Evolutionary conservation across 345 rosid species (phyloP).

Genomic region (Eucalyptus pauciflora): DNA sequence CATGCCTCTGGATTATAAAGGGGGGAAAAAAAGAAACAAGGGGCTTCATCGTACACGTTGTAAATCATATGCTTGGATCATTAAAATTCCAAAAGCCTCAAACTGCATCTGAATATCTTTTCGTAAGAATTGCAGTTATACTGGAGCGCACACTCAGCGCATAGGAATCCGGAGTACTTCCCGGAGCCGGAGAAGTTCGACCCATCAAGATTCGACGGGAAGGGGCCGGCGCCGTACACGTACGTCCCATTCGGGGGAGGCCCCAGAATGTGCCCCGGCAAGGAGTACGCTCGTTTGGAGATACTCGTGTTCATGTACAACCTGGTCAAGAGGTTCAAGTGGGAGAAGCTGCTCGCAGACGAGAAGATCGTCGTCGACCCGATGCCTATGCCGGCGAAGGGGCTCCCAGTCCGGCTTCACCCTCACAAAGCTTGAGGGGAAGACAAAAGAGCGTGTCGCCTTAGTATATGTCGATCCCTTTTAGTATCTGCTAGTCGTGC

Average conservation of each 20-base stretch:
- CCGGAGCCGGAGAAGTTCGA: constrained; percentile 32
- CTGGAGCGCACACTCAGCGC: constrained; percentile 33
- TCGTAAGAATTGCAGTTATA: background rate
- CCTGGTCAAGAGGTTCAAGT: constrained; percentile 25
- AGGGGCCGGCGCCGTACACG: constrained; percentile 28
- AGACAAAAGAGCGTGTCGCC: background rate
- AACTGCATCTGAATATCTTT: background rate
- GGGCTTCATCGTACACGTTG: background rate
- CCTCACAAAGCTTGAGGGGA: background rate
- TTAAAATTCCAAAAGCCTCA: background rate
- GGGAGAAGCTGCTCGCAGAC: constrained; percentile 19
- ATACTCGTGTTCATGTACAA: constrained; percentile 34
- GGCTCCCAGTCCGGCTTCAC: constrained; percentile 21
- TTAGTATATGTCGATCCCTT: background rate
- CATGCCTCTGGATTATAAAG: too few relatives aligned
- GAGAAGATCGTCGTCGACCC: constrained; percentile 30
- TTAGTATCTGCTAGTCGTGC: background rate
- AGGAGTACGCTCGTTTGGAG: constrained; percentile 31
- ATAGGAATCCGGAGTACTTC: constrained; percentile 16
- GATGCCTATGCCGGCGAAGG: constrained; percentile 25
- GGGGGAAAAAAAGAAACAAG: too few relatives aligned
- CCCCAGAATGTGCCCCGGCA: constrained; percentile 42
- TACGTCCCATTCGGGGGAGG: constrained; percentile 45
- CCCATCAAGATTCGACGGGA: constrained; percentile 29
- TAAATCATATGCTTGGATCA: background rate